Evolutionary conservation across 306 rosid species (phyloP).

Genomic region (Vigna reflexopilosa): DNA sequence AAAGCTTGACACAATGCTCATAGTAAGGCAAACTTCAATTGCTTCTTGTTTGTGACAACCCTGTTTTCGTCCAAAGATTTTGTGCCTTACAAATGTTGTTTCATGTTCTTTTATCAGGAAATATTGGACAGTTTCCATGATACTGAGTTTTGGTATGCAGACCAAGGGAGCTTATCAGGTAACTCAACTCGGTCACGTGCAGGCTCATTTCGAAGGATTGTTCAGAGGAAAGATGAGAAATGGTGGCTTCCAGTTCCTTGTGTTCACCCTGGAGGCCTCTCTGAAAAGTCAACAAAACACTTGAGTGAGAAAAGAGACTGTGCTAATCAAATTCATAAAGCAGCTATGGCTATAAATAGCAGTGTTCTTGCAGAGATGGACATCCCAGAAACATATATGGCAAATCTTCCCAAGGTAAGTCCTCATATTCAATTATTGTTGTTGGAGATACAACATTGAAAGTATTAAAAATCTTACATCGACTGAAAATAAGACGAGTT

Average conservation of each 20-base stretch:
- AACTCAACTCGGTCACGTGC: slow-evolving; percentile 58
- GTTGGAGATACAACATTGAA: not conserved
- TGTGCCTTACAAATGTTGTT: slow-evolving; percentile 13
- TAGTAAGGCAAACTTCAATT: slow-evolving; percentile 56
- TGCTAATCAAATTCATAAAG: slow-evolving; percentile 92
- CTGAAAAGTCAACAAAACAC: slow-evolving; percentile 74
- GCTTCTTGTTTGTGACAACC: slow-evolving; percentile 5
- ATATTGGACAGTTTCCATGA: slow-evolving; percentile 81
- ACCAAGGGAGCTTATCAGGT: slow-evolving; percentile 82
- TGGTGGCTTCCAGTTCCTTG: slow-evolving; percentile 99
- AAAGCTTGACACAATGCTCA: slow-evolving; percentile 93
- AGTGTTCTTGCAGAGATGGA: slow-evolving; percentile 91
- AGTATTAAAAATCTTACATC: no score
- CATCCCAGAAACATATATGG: slow-evolving; percentile 76
- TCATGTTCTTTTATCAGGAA: slow-evolving; percentile 58
- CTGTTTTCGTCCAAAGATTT: slow-evolving; percentile 19
- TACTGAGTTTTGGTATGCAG: slow-evolving; percentile 90
- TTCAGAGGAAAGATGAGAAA: slow-evolving; percentile 84
- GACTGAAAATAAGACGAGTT: no score
- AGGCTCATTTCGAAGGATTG: slow-evolving; percentile 81
- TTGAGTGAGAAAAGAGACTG: slow-evolving; percentile 78
- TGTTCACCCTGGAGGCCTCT: slow-evolving; percentile 71
- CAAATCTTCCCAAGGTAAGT: slow-evolving; percentile 90
- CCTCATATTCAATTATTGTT: slow-evolving; percentile 27
- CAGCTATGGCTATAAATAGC: slow-evolving; percentile 95